Evolutionary conservation across 805 yeast species (phyloP).

Genomic region (Candida railenensis): DNA sequence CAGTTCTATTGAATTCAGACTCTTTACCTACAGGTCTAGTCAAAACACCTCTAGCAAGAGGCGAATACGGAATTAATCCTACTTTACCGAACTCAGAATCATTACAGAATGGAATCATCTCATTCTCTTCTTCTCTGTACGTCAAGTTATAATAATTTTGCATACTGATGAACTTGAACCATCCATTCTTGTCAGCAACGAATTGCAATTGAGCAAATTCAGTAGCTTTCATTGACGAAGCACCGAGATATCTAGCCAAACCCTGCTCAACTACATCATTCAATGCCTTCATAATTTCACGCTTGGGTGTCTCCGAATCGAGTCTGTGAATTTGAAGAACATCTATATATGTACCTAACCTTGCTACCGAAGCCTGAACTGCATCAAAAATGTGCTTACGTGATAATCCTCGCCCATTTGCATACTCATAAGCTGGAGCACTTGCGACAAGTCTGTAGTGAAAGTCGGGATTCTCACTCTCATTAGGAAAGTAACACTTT

Average conservation of each 20-base stretch:
- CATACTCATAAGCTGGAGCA: conserved; percentile 8
- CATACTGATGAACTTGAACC: conserved; percentile 60
- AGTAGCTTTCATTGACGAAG: conserved; percentile 57
- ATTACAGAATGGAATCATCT: conserved; percentile 53
- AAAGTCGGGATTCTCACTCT: conserved; percentile 10
- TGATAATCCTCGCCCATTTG: conserved; percentile 35
- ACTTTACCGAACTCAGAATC: conserved; percentile 42
- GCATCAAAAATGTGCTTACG: conserved; percentile 48
- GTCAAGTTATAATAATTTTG: conserved; percentile 58
- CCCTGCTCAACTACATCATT: conserved; percentile 51
- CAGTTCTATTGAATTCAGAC: conserved; percentile 9
- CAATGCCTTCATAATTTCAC: conserved; percentile 57
- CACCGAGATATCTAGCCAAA: conserved; percentile 56
- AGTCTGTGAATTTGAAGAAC: conserved; percentile 57
- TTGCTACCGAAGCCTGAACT: conserved; percentile 35
- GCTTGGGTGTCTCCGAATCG: conserved; percentile 47
- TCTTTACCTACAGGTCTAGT: conserved; percentile 44
- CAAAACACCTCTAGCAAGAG: conserved; percentile 54
- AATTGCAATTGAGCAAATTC: conserved; percentile 56
- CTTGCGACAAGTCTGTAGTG: neutral
- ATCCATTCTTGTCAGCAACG: conserved; percentile 54
- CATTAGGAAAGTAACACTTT: conserved; percentile 15
- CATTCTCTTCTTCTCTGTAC: conserved; percentile 66
- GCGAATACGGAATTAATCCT: conserved; percentile 62
- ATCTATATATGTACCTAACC: conserved; percentile 55